Evolutionary conservation across 352 stramenopile species (phyloP), one percentile per base, ranked within the genome.

Genomic region (Thalassiosira ordinaria): DNA sequence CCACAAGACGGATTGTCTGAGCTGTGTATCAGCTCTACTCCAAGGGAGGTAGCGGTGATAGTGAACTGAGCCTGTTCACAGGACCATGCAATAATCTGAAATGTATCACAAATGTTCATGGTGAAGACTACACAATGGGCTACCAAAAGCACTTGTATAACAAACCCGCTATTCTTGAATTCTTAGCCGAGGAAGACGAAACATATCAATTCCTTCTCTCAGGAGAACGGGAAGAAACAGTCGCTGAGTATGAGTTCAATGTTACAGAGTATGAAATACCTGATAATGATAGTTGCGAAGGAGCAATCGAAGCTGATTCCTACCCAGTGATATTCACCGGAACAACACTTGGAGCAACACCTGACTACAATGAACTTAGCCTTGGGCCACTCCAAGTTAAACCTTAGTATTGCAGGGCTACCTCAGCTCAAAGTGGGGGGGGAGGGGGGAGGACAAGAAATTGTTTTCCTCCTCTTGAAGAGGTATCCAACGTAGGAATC

Each of bases 21-120:
- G 18, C 65, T 46, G 64, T 65, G 26, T 73, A 73, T 39, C 20
- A 73, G 13, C 49, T 73, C 14, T 63, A 73, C 26, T 47, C 51
- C 7, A 41, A 52, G n/a, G n/a, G n/a, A 41, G 18, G 14, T n/a
- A 8, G 49, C 14, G 63, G 63, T 13, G 33, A 73, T 24, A 73
- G 49, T 26, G 63, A 73, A 22, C 51, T 73, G 0, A 55, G 27
- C 7, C 33, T 73, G n/a, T 73, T 63, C 14, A 73, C 63, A 39
- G 63, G 63, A 20, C 26, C 63, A 14, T 73, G 63, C 27, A 35
- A 35, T 20, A n/a, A 37, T 55, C 20, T 63, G 31, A 0, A 46
- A 13, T 73, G 63, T 31, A 1, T 37, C 33, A 13, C 1, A 29
- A 63, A 63, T 41, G n/a, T 55, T 24, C 18, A 56, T 55, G 63